A percentile compares a stretch with the other conserved stretches of the same genome.
phyloP scores from a whole-genome alignment of 495 filamentous ascomycete genomes.

The Penicillium roqueforti region DNA sequence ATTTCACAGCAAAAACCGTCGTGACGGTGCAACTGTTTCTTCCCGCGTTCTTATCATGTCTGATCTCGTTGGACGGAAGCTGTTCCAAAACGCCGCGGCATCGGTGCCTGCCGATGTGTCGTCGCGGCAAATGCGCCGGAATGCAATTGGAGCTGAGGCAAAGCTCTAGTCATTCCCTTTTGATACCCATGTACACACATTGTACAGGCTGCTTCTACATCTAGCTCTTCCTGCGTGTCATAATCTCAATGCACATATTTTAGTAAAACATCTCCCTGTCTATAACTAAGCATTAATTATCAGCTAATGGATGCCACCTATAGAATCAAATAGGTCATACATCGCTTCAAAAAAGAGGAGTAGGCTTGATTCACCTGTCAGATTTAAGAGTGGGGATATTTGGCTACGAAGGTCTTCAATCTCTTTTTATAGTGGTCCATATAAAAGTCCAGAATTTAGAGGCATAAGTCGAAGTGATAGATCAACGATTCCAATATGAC shows the following conservation, averaged over 20 bases:
- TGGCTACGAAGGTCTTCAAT: too few species aligned
- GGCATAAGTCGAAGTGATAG: too few species aligned
- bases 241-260: not conserved
- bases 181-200: conserved; percentile 3
- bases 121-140: conserved; percentile 36
- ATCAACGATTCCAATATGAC: too few species aligned
- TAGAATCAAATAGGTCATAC: too few species aligned
- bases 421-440: too few species aligned
- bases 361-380: too few species aligned
- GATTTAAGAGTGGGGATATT: not conserved
- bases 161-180: conserved; percentile 26
- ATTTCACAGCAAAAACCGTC: conserved; percentile 65
- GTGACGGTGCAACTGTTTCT: conserved; percentile 85
- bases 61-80: conserved; percentile 52
- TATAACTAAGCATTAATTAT: too few species aligned
- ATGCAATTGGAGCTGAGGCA: conserved; percentile 33
- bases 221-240: too few species aligned
- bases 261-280: not conserved
- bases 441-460: too few species aligned
- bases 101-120: conserved; percentile 32
- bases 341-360: too few species aligned
- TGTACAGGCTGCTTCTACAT: not conserved
- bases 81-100: conserved; percentile 42
- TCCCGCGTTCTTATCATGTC: conserved; percentile 74
- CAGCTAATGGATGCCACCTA: too few species aligned